Evolutionary conservation across 2,329 filamentous ascomycete genomes (phyloP).

Genomic region (Neopestalotiopsis clavispora): DNA sequence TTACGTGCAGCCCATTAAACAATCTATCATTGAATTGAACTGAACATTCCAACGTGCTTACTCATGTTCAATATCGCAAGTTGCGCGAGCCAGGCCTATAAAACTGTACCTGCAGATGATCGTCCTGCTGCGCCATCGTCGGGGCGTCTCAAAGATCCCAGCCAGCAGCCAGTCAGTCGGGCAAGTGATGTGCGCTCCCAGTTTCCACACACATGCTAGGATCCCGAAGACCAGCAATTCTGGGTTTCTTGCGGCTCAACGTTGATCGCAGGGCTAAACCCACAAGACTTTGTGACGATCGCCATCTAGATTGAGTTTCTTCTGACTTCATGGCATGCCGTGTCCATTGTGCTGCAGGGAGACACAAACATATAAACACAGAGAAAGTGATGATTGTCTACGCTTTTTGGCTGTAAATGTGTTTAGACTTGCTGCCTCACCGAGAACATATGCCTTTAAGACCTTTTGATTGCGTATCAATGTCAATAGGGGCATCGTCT

Average conservation of each 20-base stretch:
- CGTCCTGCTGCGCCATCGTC: background rate
- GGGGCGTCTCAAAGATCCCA: background rate
- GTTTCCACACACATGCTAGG: background rate
- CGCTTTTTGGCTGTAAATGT: too few relatives aligned
- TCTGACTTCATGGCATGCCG: background rate
- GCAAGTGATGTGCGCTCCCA: background rate
- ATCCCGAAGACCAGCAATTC: background rate
- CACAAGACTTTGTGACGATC: background rate
- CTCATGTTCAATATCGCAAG: too few relatives aligned
- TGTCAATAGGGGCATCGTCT: too few relatives aligned
- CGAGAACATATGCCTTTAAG: too few relatives aligned
- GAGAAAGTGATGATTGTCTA: too few relatives aligned
- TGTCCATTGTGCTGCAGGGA: too few relatives aligned
- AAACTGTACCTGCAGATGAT: background rate
- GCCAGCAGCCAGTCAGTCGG: background rate
- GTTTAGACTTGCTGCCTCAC: too few relatives aligned
- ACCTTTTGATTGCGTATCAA: too few relatives aligned
- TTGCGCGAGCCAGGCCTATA: background rate
- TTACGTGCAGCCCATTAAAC: too few relatives aligned
- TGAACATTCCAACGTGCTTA: too few relatives aligned
- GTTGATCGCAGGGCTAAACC: conserved; percentile 1
- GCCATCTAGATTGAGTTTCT: background rate
- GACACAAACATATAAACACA: too few relatives aligned
- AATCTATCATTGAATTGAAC: too few relatives aligned
- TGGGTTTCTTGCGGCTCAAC: conserved; percentile 2